Evolutionary conservation across 2,329 filamentous ascomycete species (phyloP).

Genomic region (Myriosclerotinia curreyana): DNA sequence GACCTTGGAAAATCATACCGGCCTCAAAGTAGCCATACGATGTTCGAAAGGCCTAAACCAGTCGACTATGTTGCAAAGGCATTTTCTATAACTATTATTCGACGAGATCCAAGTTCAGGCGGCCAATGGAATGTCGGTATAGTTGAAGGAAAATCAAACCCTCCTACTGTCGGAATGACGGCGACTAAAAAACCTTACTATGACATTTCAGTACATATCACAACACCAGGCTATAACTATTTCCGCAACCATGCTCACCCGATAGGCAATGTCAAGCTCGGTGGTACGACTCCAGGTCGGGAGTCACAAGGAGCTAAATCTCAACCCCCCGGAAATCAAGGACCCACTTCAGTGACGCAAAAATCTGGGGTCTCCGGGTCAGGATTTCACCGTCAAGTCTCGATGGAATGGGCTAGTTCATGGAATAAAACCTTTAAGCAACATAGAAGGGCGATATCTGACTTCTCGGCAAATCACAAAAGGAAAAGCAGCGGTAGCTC

Average conservation of each 20-base stretch:
- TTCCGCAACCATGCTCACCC: conserved; percentile 30
- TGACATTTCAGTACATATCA: conserved; percentile 38
- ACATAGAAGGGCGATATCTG: conserved; percentile 34
- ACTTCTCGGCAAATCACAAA: conserved; percentile 26
- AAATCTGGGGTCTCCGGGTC: conserved; percentile 17
- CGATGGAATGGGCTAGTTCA: conserved; percentile 46
- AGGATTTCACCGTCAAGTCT: conserved; percentile 52
- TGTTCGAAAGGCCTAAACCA: conserved; percentile 18
- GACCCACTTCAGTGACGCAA: conserved; percentile 8
- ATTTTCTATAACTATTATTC: conserved; percentile 55
- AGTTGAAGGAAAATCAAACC: conserved; percentile 44
- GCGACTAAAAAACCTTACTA: conserved; percentile 43
- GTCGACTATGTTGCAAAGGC: conserved; percentile 13
- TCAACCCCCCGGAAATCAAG: conserved; percentile 14
- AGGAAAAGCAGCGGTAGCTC: conserved; percentile 28
- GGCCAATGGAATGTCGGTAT: conserved; percentile 74
- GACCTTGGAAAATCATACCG: background rate
- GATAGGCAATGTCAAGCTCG: conserved; percentile 14
- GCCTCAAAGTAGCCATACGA: conserved; percentile 19
- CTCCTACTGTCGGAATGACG: conserved; percentile 18
- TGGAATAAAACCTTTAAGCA: conserved; percentile 33
- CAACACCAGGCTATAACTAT: conserved; percentile 38
- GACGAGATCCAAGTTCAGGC: conserved; percentile 66
- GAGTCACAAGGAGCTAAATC: conserved; percentile 1
- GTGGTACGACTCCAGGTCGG: conserved; percentile 8